These are phyloP conservation scores for Heterobasidion occidentale DNA, from an alignment of 1,284 basidiomycete species.

Conservation along the genomic window DNA sequence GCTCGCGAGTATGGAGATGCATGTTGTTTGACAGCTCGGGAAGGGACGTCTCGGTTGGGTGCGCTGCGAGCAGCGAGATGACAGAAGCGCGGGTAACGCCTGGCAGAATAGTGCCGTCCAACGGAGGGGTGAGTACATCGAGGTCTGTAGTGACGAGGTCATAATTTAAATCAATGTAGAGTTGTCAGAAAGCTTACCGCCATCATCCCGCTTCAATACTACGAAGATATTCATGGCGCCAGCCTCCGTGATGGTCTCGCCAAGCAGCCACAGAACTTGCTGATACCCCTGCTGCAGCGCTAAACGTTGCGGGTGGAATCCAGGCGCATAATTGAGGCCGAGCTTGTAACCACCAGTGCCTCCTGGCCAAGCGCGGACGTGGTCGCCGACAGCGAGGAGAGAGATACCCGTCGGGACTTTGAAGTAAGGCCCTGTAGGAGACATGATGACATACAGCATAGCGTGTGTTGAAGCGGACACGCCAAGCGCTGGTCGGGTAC, in stretches of 20 bases:
- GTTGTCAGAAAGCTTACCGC: conserved; percentile 22
- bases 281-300: conserved; percentile 68
- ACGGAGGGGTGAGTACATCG: conserved; percentile 65
- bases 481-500: conserved; percentile 67
- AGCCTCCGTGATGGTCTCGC: conserved; percentile 33
- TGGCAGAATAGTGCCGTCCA: conserved; percentile 71
- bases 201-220: conserved; percentile 39
- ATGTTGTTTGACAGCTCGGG: conserved; percentile 29
- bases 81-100: conserved; percentile 73
- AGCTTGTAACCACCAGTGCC: conserved; percentile 65
- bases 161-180: neutral
- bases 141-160: conserved; percentile 28
- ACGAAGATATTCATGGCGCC: conserved; percentile 64
- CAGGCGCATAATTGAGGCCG: conserved; percentile 65
- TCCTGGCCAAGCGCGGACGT: conserved; percentile 80
- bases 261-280: conserved; percentile 52
- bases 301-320: conserved; percentile 54
- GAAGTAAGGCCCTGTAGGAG: conserved; percentile 71
- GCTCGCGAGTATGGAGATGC: conserved; percentile 50
- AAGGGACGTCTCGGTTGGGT: conserved; percentile 26
- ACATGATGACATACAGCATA: conserved; percentile 62
- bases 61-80: conserved; percentile 49
- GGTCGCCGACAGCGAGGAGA: conserved; percentile 60
- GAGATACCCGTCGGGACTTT: conserved; percentile 55
- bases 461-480: conserved; percentile 65